Evolutionary conservation across 441 rosid genomes (phyloP).

Genomic region (Adansonia gregorii): DNA sequence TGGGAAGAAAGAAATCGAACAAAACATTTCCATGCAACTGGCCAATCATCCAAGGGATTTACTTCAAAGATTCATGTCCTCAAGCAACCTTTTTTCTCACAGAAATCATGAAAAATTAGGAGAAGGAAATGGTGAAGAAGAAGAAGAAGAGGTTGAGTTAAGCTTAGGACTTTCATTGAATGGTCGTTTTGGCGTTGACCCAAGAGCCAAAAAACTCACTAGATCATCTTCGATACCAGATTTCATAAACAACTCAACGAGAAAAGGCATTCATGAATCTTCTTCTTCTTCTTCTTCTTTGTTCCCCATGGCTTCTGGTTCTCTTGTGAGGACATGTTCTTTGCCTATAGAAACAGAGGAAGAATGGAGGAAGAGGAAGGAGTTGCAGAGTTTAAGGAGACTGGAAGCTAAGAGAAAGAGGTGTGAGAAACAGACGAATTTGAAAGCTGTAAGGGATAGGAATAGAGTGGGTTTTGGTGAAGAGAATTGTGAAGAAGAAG

Average conservation of each 20-base stretch:
- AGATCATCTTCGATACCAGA: slow-evolving; percentile 74
- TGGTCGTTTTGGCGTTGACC: slow-evolving; percentile 87
- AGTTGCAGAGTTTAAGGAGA: slow-evolving; percentile 71
- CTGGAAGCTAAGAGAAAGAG: slow-evolving; percentile 89
- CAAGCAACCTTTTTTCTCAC: slow-evolving; percentile 36
- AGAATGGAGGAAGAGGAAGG: slow-evolving; percentile 79
- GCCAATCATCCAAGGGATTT: slow-evolving; percentile 41
- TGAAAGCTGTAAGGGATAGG: slow-evolving; percentile 41
- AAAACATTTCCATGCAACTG: slow-evolving; percentile 29
- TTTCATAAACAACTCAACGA: slow-evolving; percentile 44
- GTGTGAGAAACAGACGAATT: slow-evolving; percentile 66
- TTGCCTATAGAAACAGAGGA: slow-evolving; percentile 71
- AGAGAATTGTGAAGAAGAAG: slow-evolving; percentile 39
- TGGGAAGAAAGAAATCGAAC: slow-evolving; percentile 34
- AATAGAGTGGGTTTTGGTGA: slow-evolving; percentile 36
- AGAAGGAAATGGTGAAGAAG: slow-evolving; percentile 36
- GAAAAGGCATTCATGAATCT: slow-evolving; percentile 26
- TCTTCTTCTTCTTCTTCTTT: slow-evolving; percentile 15
- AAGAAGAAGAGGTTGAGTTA: slow-evolving; percentile 62
- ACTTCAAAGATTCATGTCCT: slow-evolving; percentile 45
- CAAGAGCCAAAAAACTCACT: slow-evolving; percentile 50
- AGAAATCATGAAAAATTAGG: slow-evolving; percentile 18
- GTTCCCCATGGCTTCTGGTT: slow-evolving; percentile 29
- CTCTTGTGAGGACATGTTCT: slow-evolving; percentile 63
- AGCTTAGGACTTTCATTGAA: slow-evolving; percentile 76